Percentiles rank a stretch among this genome's conserved stretches.
Conservation (phyloP, 1,284 basidiomycete genomes). For the Ustilago curta region DNA sequence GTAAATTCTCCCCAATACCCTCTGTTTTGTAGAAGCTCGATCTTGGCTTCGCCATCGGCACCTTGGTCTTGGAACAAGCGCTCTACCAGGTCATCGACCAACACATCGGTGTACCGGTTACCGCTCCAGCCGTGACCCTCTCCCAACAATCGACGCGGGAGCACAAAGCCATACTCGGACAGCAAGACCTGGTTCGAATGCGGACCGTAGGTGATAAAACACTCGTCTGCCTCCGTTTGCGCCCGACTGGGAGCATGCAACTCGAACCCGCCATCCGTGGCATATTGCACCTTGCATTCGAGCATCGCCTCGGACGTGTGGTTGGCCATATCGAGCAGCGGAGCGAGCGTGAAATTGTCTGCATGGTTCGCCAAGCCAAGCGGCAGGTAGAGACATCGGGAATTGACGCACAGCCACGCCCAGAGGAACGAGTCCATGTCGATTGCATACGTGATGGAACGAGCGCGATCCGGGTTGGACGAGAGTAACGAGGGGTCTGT, state of each 20-base stretch:
- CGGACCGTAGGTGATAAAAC: slow-evolving; percentile 64
- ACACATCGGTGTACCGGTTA: slow-evolving; percentile 53
- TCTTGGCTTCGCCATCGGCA: slow-evolving; percentile 40
- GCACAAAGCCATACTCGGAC: slow-evolving; percentile 63
- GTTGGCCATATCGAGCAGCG: slow-evolving; percentile 67
- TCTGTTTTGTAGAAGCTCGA: slow-evolving; percentile 51
- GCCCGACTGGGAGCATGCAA: slow-evolving; percentile 39
- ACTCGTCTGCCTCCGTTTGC: slow-evolving; percentile 44
- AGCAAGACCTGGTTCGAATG: slow-evolving; percentile 59
- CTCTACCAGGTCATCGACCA: slow-evolving; percentile 47
- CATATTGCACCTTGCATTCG: slow-evolving; percentile 57
- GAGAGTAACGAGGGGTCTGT: slow-evolving; percentile 19
- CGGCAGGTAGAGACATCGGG: slow-evolving; percentile 62
- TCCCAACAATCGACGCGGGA: slow-evolving; percentile 14
- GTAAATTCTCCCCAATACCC: slow-evolving; percentile 66
- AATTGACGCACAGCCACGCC: slow-evolving; percentile 64
- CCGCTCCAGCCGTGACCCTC: slow-evolving; percentile 36
- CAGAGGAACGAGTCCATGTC: slow-evolving; percentile 35
- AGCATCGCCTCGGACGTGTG: slow-evolving; percentile 50
- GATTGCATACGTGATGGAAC: slow-evolving; percentile 9
- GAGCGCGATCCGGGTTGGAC: slow-evolving; percentile 11
- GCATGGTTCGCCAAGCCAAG: slow-evolving; percentile 51
- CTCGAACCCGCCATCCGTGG: slow-evolving; percentile 44
- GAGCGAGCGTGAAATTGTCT: slow-evolving; percentile 66
- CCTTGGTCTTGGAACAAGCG: slow-evolving; percentile 31